Evolutionary conservation across 2,329 filamentous ascomycete species (phyloP).

Genomic region (Phialophora verrucosa): DNA sequence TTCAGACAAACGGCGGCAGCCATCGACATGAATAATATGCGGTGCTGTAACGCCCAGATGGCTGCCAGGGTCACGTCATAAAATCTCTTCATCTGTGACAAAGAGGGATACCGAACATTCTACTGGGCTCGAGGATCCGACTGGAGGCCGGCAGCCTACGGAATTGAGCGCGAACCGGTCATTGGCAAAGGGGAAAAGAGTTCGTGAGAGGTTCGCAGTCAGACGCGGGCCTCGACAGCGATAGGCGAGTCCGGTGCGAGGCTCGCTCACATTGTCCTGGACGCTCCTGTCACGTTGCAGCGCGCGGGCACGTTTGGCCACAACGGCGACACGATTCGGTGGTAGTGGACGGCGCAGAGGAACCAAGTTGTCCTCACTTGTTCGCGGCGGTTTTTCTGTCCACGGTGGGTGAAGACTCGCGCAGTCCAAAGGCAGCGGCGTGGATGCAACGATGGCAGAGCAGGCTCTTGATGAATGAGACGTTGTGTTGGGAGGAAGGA

Average conservation of each 20-base stretch:
- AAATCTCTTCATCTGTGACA: conserved; percentile 15
- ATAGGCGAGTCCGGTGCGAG: too few species aligned
- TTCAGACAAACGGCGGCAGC: conserved; percentile 60
- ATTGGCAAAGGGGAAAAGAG: neutral
- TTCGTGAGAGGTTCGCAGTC: conserved; percentile 6
- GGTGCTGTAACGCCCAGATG: conserved; percentile 12
- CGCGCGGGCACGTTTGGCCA: conserved; percentile 27
- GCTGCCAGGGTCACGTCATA: conserved; percentile 34
- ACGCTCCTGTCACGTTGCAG: conserved; percentile 34
- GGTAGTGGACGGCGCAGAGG: conserved; percentile 4
- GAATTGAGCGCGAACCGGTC: conserved; percentile 27
- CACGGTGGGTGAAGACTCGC: neutral
- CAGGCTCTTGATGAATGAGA: conserved; percentile 28
- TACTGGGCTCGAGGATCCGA: conserved; percentile 20
- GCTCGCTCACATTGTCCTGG: conserved; percentile 2
- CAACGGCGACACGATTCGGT: conserved; percentile 27
- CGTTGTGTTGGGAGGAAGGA: conserved; percentile 20
- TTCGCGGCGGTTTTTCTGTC: too few species aligned
- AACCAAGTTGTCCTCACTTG: conserved; percentile 1
- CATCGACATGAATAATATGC: conserved; percentile 64
- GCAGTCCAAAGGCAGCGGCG: neutral
- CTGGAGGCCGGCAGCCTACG: conserved; percentile 23
- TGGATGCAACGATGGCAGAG: conserved; percentile 31
- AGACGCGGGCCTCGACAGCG: neutral
- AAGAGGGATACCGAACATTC: conserved; percentile 17